phyloP scores from a whole-genome alignment of 192 early-diverging fungal species.

The Rhizophagus clarus region DNA sequence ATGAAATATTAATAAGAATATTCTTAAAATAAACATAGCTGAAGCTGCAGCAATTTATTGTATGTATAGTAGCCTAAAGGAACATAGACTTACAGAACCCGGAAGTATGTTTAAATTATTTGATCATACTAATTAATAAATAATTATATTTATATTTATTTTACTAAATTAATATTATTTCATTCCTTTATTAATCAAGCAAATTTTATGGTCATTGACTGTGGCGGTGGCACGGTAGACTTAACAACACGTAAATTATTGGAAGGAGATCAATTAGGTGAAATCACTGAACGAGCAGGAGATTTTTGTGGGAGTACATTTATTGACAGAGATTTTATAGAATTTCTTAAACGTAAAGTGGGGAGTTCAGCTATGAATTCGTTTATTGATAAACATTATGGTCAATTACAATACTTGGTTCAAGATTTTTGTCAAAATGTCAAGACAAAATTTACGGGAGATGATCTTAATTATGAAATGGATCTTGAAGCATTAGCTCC shows the following conservation, averaged over 20 bases:
- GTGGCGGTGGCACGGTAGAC: conserved; percentile 59
- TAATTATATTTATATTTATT: neutral
- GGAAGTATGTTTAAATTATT: conserved; percentile 5
- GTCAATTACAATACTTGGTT: conserved; percentile 15
- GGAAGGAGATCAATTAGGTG: neutral
- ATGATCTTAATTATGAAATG: neutral
- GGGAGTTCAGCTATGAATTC: neutral
- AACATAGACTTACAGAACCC: neutral
- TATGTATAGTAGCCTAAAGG: neutral
- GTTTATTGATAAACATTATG: neutral
- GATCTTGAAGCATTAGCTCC: neutral
- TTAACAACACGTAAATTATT: conserved; percentile 41
- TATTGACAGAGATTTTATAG: conserved; percentile 17
- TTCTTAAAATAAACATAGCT: neutral
- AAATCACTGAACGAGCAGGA: neutral
- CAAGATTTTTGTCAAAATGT: neutral
- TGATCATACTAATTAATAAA: too few species aligned
- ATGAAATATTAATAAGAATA: too few species aligned
- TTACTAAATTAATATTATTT: too few species aligned
- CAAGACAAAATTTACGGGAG: neutral
- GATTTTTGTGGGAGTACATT: conserved; percentile 2
- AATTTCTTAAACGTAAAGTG: neutral
- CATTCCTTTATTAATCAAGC: conserved; percentile 10
- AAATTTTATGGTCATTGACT: conserved; percentile 60
- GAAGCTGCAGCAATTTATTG: conserved; percentile 15